A percentile compares a stretch with the other conserved stretches of the same genome.
Conservation (phyloP, 2,329 filamentous ascomycete genomes). For the Erysiphe pulchra region DNA sequence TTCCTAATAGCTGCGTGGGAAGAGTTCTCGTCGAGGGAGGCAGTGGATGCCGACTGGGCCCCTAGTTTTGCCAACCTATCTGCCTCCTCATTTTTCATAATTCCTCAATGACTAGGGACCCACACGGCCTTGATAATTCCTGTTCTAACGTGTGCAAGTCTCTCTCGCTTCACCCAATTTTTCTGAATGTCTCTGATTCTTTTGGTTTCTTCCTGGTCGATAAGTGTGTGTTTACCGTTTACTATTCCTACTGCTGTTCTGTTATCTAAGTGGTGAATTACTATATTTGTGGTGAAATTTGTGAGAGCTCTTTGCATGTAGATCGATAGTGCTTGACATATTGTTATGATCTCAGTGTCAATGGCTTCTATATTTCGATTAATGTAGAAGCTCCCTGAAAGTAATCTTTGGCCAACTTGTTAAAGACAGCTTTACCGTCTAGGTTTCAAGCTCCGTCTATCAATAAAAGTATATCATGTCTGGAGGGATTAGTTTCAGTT, state of each 20-base stretch:
- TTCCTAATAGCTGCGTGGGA: background rate
- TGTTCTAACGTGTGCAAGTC: background rate
- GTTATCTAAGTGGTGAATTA: background rate
- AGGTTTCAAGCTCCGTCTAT: too few species aligned
- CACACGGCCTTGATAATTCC: background rate
- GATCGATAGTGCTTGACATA: too few species aligned
- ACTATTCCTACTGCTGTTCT: background rate
- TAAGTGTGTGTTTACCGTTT: background rate
- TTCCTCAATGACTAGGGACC: background rate
- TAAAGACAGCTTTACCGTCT: too few species aligned
- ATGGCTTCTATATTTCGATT: too few species aligned
- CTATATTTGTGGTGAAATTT: too few species aligned
- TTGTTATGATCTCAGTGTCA: too few species aligned
- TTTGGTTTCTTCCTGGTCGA: background rate
- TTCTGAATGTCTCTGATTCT: background rate
- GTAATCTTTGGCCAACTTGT: too few species aligned
- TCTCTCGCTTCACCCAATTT: background rate
- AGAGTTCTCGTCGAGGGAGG: background rate
- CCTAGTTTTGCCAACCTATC: background rate
- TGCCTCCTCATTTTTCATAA: background rate
- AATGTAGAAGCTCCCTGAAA: too few species aligned
- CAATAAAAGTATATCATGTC: background rate
- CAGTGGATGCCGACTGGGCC: background rate
- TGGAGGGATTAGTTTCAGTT: too few species aligned
- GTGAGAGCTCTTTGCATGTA: too few species aligned